Evolutionary conservation across 1,284 basidiomycete species (phyloP).

Genomic region (Anthracocystis panici-leucophaei): DNA sequence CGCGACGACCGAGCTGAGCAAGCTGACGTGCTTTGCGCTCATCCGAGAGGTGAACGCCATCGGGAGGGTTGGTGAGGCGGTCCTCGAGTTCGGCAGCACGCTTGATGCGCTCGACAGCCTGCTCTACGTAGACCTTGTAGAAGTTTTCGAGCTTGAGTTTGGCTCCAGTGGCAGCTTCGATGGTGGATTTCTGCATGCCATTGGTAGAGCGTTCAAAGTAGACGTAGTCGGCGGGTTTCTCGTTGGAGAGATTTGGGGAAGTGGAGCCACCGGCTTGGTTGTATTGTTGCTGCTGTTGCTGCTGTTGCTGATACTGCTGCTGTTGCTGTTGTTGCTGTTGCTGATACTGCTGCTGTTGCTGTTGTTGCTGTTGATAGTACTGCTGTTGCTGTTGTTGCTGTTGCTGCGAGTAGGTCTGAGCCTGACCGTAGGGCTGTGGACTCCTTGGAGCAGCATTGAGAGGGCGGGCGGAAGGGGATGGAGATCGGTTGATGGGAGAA

Average conservation of each 20-base stretch:
- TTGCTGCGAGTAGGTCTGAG: slow-evolving; percentile 42
- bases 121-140: slow-evolving; percentile 94
- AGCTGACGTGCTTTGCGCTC: slow-evolving; percentile 92
- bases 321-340: slow-evolving; percentile 27
- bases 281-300: slow-evolving; percentile 39
- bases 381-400: slow-evolving; percentile 39
- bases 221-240: slow-evolving; percentile 80
- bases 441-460: slow-evolving; percentile 31
- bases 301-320: slow-evolving; percentile 30
- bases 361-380: slow-evolving; percentile 13
- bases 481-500: slow-evolving; percentile 43
- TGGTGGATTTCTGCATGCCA: slow-evolving; percentile 86
- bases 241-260: slow-evolving; percentile 56
- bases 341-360: slow-evolving; percentile 21
- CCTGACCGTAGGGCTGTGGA: slow-evolving; percentile 42
- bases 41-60: slow-evolving; percentile 71
- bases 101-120: slow-evolving; percentile 87
- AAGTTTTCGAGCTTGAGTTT: slow-evolving; percentile 97
- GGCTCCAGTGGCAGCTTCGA: slow-evolving; percentile 91
- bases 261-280: slow-evolving; percentile 28
- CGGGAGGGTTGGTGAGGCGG: slow-evolving; percentile 73
- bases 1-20: slow-evolving; percentile 87
- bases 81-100: slow-evolving; percentile 94
- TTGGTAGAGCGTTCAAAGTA: slow-evolving; percentile 91
- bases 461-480: slow-evolving; percentile 47